Conservation (phyloP, 2,329 filamentous ascomycete genomes). For the Exophiala aquamarina region DNA sequence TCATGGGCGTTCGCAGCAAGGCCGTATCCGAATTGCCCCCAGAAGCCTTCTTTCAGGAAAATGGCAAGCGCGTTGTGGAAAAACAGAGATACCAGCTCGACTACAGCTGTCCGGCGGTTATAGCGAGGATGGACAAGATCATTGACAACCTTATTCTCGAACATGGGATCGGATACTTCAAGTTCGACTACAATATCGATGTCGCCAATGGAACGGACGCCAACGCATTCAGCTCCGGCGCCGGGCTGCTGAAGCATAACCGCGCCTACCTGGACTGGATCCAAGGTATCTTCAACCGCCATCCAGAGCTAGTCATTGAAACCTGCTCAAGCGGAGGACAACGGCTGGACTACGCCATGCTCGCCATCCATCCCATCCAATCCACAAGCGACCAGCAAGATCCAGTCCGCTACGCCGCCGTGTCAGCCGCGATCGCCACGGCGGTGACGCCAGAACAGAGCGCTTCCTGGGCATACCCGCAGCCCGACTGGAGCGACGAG, state of each 20-base stretch:
- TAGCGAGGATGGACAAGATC: conserved; percentile 27
- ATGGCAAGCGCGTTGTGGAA: conserved; percentile 34
- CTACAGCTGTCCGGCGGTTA: conserved; percentile 32
- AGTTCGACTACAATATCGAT: conserved; percentile 42
- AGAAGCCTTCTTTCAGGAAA: conserved; percentile 36
- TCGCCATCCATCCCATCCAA: conserved; percentile 34
- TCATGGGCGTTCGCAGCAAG: conserved; percentile 34
- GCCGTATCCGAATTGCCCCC: conserved; percentile 30
- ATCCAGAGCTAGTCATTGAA: conserved; percentile 36
- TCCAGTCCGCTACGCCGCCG: conserved; percentile 33
- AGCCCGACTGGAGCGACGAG: conserved; percentile 36
- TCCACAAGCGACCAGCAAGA: conserved; percentile 40
- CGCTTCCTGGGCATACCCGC: conserved; percentile 39
- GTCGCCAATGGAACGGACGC: conserved; percentile 36
- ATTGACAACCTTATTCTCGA: conserved; percentile 29
- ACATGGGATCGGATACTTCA: conserved; percentile 37
- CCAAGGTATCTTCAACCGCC: conserved; percentile 28
- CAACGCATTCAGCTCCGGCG: conserved; percentile 25
- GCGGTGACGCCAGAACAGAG: conserved; percentile 39
- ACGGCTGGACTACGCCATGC: conserved; percentile 39
- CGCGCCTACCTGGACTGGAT: conserved; percentile 38
- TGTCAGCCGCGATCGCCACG: conserved; percentile 34
- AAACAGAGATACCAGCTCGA: conserved; percentile 37
- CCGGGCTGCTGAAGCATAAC: conserved; percentile 33
- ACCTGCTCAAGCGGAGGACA: conserved; percentile 39